Evolutionary conservation across 257 asterid species (phyloP), one percentile per base, ranked within the genome.

Genomic region (Rehmannia glutinosa): DNA sequence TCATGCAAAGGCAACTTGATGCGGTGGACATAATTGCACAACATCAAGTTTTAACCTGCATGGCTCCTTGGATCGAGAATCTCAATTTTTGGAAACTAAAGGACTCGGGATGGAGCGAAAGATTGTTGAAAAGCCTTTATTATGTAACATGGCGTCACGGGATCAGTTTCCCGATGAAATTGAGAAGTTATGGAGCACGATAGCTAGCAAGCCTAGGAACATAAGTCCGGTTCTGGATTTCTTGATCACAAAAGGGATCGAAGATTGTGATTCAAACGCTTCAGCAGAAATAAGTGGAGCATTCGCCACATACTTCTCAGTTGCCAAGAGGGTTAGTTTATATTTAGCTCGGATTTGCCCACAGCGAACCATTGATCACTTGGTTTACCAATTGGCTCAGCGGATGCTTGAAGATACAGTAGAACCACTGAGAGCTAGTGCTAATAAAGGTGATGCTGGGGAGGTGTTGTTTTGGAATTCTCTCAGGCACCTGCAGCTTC

Each of bases 61-160:
- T 94, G 99, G 97, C 97, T 72, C 99, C 99, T 0, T 94, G 99
- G 99, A 94, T 94, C 32, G 99, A 94, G 76, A 94, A 94, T 80
- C 96, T 94, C 59, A 91, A 94, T 75, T 94, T 94, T 77, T 94
- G 99, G 99, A 94, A 91, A 77, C 80, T 94, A 58, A 94, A 94
- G 81, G 97, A 91, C 60, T 94, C 99, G 0, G 99, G 97, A 9
- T 94, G 99, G 99, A 91, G 97, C 49, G 97, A 94, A 67, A 88
- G 99, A 71, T 76, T 94, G 66, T 75, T 94, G 77, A 94, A 94
- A 86, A 88, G 95, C 77, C 91, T 94, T 41, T 94, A 94, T 65
- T 94, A 94, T 56, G 99, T 94, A 63, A 94, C 99, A 5, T 88
- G 97, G 97, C 87, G 99, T 39, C 99, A 91, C 35, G 99, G 99